A percentile compares a stretch with the other conserved stretches of the same genome.
Evolutionary conservation across 2,329 filamentous ascomycete species (phyloP).

Genomic region (Sclerotinia spermophila): DNA sequence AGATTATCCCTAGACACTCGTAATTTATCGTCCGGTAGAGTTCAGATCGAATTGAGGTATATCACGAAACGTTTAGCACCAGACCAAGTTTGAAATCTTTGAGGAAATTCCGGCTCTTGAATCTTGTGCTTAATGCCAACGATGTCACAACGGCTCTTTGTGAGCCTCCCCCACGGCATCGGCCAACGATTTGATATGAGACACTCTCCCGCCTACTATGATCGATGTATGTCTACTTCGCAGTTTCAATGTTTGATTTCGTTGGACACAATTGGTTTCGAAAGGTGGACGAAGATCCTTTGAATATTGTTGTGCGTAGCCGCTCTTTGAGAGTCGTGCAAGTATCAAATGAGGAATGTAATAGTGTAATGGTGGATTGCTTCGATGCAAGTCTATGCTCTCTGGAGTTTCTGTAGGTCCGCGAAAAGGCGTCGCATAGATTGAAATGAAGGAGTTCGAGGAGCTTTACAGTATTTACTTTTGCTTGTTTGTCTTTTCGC

Average conservation of each 20-base stretch:
- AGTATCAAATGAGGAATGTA: conserved; percentile 9
- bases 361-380: not conserved
- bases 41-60: not conserved
- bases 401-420: not conserved
- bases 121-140: conserved; percentile 15
- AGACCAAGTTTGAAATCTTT: not conserved
- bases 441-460: not conserved
- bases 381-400: not conserved
- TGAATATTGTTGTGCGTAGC: not conserved
- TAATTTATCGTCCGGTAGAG: not conserved
- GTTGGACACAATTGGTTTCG: not conserved
- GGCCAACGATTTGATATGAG: conserved; percentile 8
- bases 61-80: not conserved
- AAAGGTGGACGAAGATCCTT: not conserved
- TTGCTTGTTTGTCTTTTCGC: not conserved
- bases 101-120: not conserved
- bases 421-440: not conserved
- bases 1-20: not conserved
- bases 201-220: conserved; percentile 5
- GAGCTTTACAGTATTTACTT: not conserved
- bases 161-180: conserved; percentile 21
- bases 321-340: not conserved
- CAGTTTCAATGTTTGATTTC: not conserved
- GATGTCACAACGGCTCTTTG: conserved; percentile 13
- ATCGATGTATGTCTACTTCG: not conserved